Evolutionary conservation across 495 filamentous ascomycete species (phyloP), one percentile per base, ranked within the genome.

Genomic region (Talaromyces adpressus): DNA sequence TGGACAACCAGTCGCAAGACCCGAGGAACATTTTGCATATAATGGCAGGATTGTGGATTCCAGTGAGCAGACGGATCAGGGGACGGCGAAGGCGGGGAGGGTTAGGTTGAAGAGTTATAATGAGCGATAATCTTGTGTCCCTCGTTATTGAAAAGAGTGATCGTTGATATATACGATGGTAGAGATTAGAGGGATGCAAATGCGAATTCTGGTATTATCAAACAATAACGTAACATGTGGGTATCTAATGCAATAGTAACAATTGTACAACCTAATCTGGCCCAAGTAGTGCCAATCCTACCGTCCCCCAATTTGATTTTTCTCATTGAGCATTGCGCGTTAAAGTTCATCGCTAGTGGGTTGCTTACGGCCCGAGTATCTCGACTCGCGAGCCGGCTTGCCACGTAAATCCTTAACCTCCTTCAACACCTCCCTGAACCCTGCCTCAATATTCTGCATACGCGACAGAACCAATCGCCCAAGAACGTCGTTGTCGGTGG

Each of bases 381-480:
- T 45, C 0, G 58, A 49, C 27, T 62, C 47, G 6, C 60, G 60
- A 14, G 14, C 60, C 25, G 22, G 29, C 18, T 52, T 62, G 0
- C 47, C 22, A 22, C 52, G 62, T 57, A 81, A 70, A 53, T 87
- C 87, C 68, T 89, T 89, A 65, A 95, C 87, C 75, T 97, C 93
- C 62, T 86, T 89, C 61, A 94, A 82, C 25, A 97, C 85, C 62
- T 95, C 91, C 1, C 87, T 84, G 69, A 98, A 89, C 12, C 82
- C 82, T 71, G 93, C 91, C 72, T 98, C 92, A 7, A 98, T 83
- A 32, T 88, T 89, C 66, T 92, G 92, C 89, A 98, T 96, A 59
- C 91, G 81, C 6, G 91, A 90, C n/a, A 97, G 78, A 73, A 97
- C 88, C n/a, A 96, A 76, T 57, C 89, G 84, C 65, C 86, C 87